Conservation (phyloP, 2,329 filamentous ascomycete species). For the Aspergillus sojae region DNA sequence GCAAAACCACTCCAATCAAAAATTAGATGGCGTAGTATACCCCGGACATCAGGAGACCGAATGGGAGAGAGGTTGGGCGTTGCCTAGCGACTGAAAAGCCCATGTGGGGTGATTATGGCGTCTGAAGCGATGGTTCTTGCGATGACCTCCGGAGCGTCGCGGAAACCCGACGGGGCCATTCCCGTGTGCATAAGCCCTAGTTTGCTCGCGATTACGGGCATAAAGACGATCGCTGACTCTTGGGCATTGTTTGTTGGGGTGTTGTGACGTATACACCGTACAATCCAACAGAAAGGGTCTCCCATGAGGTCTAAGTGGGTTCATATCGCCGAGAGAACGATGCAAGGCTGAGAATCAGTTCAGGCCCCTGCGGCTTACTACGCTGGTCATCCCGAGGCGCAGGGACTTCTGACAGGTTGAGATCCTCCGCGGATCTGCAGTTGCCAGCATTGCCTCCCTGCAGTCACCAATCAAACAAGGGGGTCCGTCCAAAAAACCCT, state of each 20-base stretch:
- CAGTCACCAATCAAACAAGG: not conserved
- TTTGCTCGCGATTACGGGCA: not conserved
- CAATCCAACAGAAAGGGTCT: not conserved
- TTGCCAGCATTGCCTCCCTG: not conserved
- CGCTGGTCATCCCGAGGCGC: not conserved
- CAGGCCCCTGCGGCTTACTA: not conserved
- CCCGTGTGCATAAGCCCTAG: not conserved
- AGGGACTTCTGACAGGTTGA: conserved; percentile 2
- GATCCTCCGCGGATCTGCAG: not conserved
- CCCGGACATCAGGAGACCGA: conserved; percentile 1
- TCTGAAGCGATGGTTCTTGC: not conserved
- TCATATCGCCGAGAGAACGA: not conserved
- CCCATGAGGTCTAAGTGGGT: not conserved
- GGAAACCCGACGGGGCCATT: not conserved
- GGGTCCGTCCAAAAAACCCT: not conserved
- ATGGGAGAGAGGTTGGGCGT: not conserved
- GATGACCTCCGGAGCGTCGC: not conserved
- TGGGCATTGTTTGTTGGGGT: no score
- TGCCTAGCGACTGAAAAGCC: not conserved
- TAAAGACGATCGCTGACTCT: not conserved
- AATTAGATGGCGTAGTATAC: not conserved
- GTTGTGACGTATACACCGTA: not conserved
- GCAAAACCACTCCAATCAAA: not conserved
- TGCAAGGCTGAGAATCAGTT: not conserved
- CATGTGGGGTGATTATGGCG: conserved; percentile 1